Percentiles rank a stretch among this genome's conserved stretches.
Conservation (phyloP, 139 green algal species). For the Haematococcus lacustris region DNA sequence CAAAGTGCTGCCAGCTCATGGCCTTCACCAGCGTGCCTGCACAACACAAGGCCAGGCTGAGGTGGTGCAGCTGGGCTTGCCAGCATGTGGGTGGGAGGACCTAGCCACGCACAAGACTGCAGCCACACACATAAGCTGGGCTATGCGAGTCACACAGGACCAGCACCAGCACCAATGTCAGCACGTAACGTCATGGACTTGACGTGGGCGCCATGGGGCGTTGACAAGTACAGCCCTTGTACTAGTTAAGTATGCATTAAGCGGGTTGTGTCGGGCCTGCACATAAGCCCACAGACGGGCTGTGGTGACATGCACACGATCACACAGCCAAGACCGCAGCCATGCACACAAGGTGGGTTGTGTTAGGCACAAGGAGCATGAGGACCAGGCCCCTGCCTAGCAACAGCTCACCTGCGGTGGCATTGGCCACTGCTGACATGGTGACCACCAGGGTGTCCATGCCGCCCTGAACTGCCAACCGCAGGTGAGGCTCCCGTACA, state of each 20-base stretch:
- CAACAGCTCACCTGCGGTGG: not conserved
- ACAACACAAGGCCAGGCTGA: no score
- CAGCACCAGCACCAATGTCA: not conserved
- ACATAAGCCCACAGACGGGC: not conserved
- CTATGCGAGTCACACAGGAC: not conserved
- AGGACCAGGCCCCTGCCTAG: no score
- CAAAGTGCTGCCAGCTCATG: not conserved
- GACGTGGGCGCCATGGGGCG: no score
- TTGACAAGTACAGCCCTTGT: no score
- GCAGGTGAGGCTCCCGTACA: not conserved
- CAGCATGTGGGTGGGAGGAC: no score
- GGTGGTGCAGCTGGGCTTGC: no score
- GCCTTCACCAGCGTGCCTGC: not conserved
- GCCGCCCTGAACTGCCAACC: not conserved
- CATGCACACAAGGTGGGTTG: not conserved
- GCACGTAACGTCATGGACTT: not conserved
- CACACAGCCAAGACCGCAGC: not conserved
- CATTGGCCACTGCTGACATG: not conserved
- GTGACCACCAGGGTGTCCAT: slow-evolving; percentile 1
- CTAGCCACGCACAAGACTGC: not conserved
- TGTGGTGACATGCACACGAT: not conserved
- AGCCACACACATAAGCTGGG: not conserved
- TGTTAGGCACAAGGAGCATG: not conserved
- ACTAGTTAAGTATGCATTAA: no score
- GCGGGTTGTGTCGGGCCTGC: no score